phyloP scores from a whole-genome alignment of 106 monocot species.

The Acanthochlamys bracteata region DNA sequence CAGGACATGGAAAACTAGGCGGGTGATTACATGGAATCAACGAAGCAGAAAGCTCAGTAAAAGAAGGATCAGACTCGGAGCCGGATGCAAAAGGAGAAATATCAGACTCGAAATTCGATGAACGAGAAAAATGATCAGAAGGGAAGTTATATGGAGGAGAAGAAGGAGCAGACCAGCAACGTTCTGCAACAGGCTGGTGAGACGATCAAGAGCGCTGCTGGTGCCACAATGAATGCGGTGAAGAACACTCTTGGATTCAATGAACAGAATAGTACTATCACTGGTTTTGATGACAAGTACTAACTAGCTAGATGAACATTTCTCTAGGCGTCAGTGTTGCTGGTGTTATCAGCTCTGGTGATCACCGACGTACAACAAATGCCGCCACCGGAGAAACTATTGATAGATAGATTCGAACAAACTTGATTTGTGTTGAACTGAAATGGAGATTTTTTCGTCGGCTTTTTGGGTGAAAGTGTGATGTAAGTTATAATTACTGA shows the following conservation, averaged over 20 bases:
- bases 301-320: too few species aligned
- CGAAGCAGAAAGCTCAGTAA: not conserved
- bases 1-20: not conserved
- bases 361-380: slow-evolving; percentile 10
- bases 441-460: too few species aligned
- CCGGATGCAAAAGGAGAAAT: not conserved
- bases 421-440: too few species aligned
- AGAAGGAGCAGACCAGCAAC: not conserved
- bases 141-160: not conserved
- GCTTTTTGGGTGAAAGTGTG: too few species aligned
- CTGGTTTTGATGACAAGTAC: too few species aligned
- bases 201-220: slow-evolving; percentile 20
- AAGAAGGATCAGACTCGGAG: not conserved
- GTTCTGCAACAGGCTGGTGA: slow-evolving; percentile 17
- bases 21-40: not conserved
- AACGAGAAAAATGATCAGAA: not conserved
- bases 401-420: not conserved
- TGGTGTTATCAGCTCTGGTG: slow-evolving; percentile 16
- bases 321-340: slow-evolving; percentile 22
- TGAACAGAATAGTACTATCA: too few species aligned
- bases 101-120: not conserved
- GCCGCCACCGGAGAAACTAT: not conserved
- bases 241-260: slow-evolving; percentile 35
- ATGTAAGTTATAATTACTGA: too few species aligned
- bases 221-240: slow-evolving; percentile 19